Conservation (phyloP, 129 eudicot species). For the Kitagawia praeruptora region DNA sequence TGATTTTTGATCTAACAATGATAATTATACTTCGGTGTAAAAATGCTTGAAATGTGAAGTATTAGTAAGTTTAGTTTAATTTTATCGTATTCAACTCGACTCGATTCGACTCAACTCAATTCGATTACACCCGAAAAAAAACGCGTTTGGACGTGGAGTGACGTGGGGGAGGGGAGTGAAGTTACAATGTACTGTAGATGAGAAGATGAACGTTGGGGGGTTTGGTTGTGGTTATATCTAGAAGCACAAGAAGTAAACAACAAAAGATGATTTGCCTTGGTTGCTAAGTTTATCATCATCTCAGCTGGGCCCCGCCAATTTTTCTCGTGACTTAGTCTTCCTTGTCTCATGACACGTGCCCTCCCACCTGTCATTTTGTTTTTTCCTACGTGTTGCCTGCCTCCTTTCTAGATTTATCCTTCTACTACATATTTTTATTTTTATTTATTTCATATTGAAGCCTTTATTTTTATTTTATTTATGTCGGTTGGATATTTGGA, state of each 20-base stretch:
- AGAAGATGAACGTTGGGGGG: not conserved
- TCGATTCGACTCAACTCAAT: not conserved
- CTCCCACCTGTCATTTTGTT: not conserved
- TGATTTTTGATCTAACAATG: no score
- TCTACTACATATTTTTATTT: not conserved
- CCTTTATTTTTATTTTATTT: no score
- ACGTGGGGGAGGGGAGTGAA: slow-evolving; percentile 1
- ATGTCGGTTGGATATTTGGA: no score
- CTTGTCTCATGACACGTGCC: not conserved
- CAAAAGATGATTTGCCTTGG: not conserved
- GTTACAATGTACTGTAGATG: not conserved
- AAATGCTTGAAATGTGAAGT: no score
- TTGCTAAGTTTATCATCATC: not conserved
- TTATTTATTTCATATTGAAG: not conserved
- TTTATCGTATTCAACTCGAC: not conserved
- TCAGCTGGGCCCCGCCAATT: not conserved
- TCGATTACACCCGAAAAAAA: no score
- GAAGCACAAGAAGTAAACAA: not conserved
- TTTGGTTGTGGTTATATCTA: not conserved
- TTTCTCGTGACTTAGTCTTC: not conserved
- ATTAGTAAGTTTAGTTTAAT: no score
- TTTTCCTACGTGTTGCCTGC: not conserved
- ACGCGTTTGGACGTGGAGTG: not conserved
- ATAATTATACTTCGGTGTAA: no score
- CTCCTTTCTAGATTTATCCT: not conserved